Evolutionary conservation across 176 grass and related monocot species (phyloP).

Genomic region (Paspalum notatum): DNA sequence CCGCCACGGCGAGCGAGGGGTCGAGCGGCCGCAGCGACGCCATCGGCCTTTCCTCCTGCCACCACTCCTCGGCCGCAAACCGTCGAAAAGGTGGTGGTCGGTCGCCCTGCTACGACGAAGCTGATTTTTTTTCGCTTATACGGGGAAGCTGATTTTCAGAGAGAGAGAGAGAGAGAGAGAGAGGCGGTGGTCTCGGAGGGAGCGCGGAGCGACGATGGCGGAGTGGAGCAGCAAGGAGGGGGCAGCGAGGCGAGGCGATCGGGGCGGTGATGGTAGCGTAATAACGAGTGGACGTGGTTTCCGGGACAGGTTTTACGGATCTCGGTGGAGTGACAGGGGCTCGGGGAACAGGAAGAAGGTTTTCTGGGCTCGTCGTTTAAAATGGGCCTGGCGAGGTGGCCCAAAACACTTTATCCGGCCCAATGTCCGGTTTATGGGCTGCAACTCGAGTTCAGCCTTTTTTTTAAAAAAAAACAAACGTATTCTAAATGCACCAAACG

Average conservation of each 20-base stretch:
- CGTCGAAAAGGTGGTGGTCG: constrained; percentile 22
- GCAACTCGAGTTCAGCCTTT: too few species aligned
- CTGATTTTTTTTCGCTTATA: not conserved
- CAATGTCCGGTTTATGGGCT: too few species aligned
- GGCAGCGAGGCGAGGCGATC: not conserved
- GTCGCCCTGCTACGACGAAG: not conserved
- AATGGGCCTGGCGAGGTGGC: too few species aligned
- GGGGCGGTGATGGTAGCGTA: not conserved
- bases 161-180: not conserved
- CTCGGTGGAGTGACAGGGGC: too few species aligned
- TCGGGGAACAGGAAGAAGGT: too few species aligned
- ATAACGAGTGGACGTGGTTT: constrained; percentile 41
- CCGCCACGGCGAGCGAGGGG: constrained; percentile 27
- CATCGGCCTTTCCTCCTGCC: constrained; percentile 10
- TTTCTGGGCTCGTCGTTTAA: too few species aligned
- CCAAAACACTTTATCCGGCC: too few species aligned
- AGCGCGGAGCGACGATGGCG: not conserved
- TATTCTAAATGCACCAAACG: too few species aligned
- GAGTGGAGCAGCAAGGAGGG: not conserved
- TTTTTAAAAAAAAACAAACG: too few species aligned
- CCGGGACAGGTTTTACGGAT: not conserved
- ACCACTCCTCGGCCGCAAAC: constrained; percentile 11
- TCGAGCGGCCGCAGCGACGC: constrained; percentile 54
- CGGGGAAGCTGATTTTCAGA: not conserved
- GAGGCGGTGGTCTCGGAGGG: not conserved